Conservation (phyloP, 805 yeast genomes). For the Kodamaea leandrae region DNA sequence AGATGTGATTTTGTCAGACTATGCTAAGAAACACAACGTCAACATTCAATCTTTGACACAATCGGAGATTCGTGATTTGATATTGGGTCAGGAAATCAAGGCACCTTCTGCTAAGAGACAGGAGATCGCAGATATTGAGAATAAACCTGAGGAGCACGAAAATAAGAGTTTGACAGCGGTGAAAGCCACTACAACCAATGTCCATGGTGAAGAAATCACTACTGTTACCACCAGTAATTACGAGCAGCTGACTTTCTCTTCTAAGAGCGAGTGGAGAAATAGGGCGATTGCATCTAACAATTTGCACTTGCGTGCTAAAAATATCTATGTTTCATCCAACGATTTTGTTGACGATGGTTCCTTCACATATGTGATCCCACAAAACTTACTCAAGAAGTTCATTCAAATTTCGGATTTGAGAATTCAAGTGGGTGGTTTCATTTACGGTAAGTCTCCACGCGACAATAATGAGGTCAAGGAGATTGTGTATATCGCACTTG, state of each 20-base stretch:
- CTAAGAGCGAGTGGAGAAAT: slow-evolving; percentile 88
- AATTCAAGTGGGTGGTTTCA: slow-evolving; percentile 75
- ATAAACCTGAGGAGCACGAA: slow-evolving; percentile 40
- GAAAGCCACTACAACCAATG: slow-evolving; percentile 81
- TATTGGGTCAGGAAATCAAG: slow-evolving; percentile 87
- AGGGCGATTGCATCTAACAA: slow-evolving; percentile 78
- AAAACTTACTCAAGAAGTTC: slow-evolving; percentile 72
- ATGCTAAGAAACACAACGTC: slow-evolving; percentile 80
- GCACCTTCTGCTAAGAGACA: slow-evolving; percentile 89
- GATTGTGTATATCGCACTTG: slow-evolving; percentile 66
- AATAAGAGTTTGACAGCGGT: slow-evolving; percentile 64
- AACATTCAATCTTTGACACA: slow-evolving; percentile 86
- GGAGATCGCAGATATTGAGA: slow-evolving; percentile 72
- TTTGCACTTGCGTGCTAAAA: slow-evolving; percentile 68
- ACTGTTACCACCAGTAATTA: slow-evolving; percentile 89
- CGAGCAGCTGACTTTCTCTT: slow-evolving; percentile 79
- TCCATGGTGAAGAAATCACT: slow-evolving; percentile 93
- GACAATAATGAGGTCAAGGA: slow-evolving; percentile 77
- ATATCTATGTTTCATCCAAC: slow-evolving; percentile 66
- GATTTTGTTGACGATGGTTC: slow-evolving; percentile 48
- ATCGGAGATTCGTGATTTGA: slow-evolving; percentile 88
- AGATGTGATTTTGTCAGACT: slow-evolving; percentile 82
- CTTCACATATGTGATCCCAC: slow-evolving; percentile 76
- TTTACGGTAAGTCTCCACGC: slow-evolving; percentile 76
- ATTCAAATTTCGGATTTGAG: slow-evolving; percentile 78